Percentiles rank a stretch among this genome's conserved stretches.
Conservation (phyloP, 1,139 yeast species). For the Zygosaccharomyces pseudobailii region DNA sequence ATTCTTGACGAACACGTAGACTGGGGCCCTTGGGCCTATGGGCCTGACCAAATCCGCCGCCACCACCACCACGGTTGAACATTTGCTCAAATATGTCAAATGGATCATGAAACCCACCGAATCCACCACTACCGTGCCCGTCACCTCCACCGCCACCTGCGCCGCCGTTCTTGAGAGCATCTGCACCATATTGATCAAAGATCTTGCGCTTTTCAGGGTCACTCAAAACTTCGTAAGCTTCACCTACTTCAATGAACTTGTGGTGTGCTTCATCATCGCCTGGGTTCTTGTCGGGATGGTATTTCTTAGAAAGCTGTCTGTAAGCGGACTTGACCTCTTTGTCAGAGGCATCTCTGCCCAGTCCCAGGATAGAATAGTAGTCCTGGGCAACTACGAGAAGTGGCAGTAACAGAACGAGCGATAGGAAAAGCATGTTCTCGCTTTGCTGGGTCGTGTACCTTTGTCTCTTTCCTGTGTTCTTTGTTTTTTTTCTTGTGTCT, state of each 20-base stretch:
- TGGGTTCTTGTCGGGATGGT: slow-evolving; percentile 92
- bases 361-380: slow-evolving; percentile 56
- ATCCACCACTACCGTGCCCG: slow-evolving; percentile 36
- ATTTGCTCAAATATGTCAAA: slow-evolving; percentile 67
- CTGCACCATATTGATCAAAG: slow-evolving; percentile 81
- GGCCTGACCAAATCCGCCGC: slow-evolving; percentile 38
- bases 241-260: slow-evolving; percentile 84
- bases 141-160: slow-evolving; percentile 40
- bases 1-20: slow-evolving; percentile 51
- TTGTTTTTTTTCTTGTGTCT: not conserved
- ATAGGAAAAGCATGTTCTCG: slow-evolving; percentile 7
- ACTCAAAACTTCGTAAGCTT: slow-evolving; percentile 84
- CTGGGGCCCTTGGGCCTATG: slow-evolving; percentile 62
- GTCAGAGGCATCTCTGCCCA: slow-evolving; percentile 63
- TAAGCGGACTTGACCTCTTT: slow-evolving; percentile 86
- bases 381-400: slow-evolving; percentile 30
- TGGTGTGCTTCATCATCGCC: slow-evolving; percentile 78
- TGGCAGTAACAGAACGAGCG: slow-evolving; percentile 12
- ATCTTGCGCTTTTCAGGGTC: slow-evolving; percentile 66
- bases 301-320: slow-evolving; percentile 74
- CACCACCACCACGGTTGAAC: slow-evolving; percentile 66
- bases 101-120: slow-evolving; percentile 45
- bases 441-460: not conserved
- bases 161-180: slow-evolving; percentile 61
- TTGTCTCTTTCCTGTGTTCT: not conserved